phyloP scores from a whole-genome alignment of 2,329 filamentous ascomycete genomes.

The Aspergillus caelatus region DNA sequence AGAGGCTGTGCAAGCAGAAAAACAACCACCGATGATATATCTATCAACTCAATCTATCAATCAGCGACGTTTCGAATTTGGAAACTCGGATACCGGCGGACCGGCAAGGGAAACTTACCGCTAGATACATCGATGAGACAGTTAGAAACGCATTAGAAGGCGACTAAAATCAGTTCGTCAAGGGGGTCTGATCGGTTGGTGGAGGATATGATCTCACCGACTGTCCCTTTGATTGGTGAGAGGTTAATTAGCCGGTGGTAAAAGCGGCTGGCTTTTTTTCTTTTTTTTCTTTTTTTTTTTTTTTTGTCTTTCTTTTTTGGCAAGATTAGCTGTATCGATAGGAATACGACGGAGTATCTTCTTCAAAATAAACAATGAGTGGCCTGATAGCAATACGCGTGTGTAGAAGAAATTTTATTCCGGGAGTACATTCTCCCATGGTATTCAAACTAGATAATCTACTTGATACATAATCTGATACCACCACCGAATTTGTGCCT shows the following conservation, averaged over 20 bases:
- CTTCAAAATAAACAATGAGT: not conserved
- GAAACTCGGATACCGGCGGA: slow-evolving; percentile 11
- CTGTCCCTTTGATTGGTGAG: slow-evolving; percentile 1
- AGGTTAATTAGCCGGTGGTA: slow-evolving; percentile 5
- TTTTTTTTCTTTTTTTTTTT: not conserved
- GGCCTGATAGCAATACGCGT: not conserved
- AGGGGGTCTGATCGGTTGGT: slow-evolving; percentile 9
- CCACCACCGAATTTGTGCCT: not conserved
- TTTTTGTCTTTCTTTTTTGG: not conserved
- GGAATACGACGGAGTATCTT: not conserved
- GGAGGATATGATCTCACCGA: slow-evolving; percentile 10
- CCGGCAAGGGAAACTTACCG: slow-evolving; percentile 1
- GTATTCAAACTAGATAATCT: not conserved
- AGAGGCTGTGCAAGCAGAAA: not conserved
- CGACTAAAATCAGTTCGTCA: slow-evolving; percentile 1
- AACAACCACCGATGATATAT: not conserved
- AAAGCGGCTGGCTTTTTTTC: slow-evolving; percentile 4
- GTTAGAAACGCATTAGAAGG: slow-evolving; percentile 1
- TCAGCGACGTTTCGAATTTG: not conserved
- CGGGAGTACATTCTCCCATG: not conserved
- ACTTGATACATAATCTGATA: not conserved
- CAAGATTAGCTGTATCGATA: not conserved
- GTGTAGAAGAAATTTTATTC: not conserved
- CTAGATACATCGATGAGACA: not conserved
- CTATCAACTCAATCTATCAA: not conserved